These are phyloP conservation scores for Sporothrix schenckii DNA, from an alignment of 2,329 filamentous ascomycete genomes.

Conservation along the genomic window DNA sequence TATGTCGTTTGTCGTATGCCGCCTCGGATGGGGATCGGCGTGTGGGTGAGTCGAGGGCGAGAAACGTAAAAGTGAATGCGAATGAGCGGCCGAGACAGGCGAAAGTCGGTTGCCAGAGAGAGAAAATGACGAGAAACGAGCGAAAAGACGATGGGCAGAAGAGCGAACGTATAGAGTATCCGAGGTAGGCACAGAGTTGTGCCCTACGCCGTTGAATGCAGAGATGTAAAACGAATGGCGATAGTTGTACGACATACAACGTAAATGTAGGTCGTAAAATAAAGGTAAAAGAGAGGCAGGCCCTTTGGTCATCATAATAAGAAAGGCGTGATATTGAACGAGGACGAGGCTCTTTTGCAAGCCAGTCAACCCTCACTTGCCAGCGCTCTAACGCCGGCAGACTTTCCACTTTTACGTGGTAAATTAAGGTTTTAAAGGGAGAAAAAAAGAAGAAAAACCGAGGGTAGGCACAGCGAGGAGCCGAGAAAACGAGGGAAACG, in stretches of 20 bases:
- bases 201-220: not conserved
- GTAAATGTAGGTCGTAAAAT: not conserved
- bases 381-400: not conserved
- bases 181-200: not conserved
- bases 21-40: slow-evolving; percentile 2
- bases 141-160: not conserved
- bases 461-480: not conserved
- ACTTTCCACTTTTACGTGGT: not conserved
- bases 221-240: not conserved
- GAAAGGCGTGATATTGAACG: slow-evolving; percentile 1
- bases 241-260: too few species aligned
- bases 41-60: not conserved
- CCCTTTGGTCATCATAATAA: slow-evolving; percentile 3
- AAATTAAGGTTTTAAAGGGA: slow-evolving; percentile 1
- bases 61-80: not conserved
- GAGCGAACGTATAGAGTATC: not conserved
- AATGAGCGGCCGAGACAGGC: not conserved
- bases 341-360: not conserved
- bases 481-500: slow-evolving; percentile 5
- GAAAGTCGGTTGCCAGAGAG: not conserved
- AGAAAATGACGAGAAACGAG: not conserved
- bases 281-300: not conserved
- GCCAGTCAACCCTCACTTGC: not conserved
- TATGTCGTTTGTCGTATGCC: not conserved
- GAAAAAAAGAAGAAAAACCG: not conserved